Conservation (phyloP, 768 basidiomycete genomes). For the Hortiboletus campestris region DNA sequence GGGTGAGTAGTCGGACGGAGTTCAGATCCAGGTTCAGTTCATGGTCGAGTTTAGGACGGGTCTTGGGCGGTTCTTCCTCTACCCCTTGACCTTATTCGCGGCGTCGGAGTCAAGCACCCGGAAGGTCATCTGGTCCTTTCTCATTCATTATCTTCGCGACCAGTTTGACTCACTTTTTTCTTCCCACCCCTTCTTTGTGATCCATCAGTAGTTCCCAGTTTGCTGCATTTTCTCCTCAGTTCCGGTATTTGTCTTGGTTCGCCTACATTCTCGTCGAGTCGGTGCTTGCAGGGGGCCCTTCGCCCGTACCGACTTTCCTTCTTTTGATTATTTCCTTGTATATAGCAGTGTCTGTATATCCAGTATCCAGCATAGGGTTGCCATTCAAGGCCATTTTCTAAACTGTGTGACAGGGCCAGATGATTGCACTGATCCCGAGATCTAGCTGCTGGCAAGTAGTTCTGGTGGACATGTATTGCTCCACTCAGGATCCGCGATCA, state of each 20-base stretch:
- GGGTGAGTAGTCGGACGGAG: neutral
- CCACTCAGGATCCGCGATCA: too few relatives aligned
- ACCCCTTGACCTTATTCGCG: neutral
- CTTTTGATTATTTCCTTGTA: neutral
- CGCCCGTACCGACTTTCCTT: neutral
- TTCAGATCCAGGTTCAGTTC: neutral
- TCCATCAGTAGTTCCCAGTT: too few relatives aligned
- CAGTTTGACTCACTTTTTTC: neutral
- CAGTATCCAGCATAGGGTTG: neutral
- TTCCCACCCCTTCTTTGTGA: neutral
- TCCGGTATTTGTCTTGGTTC: neutral
- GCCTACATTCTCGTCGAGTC: neutral
- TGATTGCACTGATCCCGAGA: too few relatives aligned
- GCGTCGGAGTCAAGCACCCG: neutral
- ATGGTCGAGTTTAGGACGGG: neutral
- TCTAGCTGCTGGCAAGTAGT: too few relatives aligned
- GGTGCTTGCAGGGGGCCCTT: neutral
- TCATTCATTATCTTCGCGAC: neutral
- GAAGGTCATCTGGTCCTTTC: conserved; percentile 3
- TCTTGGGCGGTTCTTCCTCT: neutral
- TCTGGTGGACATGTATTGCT: too few relatives aligned
- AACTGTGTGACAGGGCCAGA: neutral
- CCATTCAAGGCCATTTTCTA: neutral
- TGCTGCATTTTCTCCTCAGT: neutral
- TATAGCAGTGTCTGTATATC: neutral